Evolutionary conservation across 1,284 basidiomycete genomes (phyloP), one percentile per base, ranked within the genome.

Genomic region (Cryptococcus jaspeensis): DNA sequence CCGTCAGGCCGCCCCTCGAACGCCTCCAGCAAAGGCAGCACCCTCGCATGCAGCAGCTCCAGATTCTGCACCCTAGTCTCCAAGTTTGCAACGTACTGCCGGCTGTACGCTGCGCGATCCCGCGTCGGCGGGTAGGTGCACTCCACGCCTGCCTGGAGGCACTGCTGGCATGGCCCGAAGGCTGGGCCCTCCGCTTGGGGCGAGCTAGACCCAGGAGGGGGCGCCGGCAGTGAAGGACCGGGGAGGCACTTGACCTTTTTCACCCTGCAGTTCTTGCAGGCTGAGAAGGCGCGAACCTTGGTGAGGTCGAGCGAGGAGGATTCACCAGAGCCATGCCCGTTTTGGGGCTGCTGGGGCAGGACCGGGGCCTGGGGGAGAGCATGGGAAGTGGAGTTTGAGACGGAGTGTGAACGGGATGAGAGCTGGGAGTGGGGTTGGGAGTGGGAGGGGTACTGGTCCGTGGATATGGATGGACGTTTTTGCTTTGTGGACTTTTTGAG

Each of bases 201-300:
- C 40, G 45, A 32, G 39, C 43, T n/a, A 7, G 47, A 6, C 35
- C 18, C 12, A 22, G 15, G 25, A 40, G 15, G 32, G 49, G 11
- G 25, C 44, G 28, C 43, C 22, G 52, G 44, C 12, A 23, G 38
- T n/a, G 46, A 46, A 37, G 36, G 59, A 5, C 66, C 66, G 11
- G 73, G 73, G 5, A 72, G 66, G 55, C 73, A 75, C 57, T 73
- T 76, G 55, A 74, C 60, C 55, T 76, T 76, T 54, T 76, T 76
- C 32, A 59, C 52, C 16, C 74, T 64, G 56, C 74, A 76, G 2
- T 61, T 65, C n/a, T 63, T 59, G 53, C 74, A 76, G 1, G 74
- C 74, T 0, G 72, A 66, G 47, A 73, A 71, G 1, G 74, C 69
- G 28, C 74, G 63, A 15, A 43, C 50, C 7, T 42, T 42, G 16